Percentiles rank a stretch among this genome's conserved stretches.
Evolutionary conservation across 2,329 filamentous ascomycete genomes (phyloP).

Genomic region (Aspergillus aculeatus): DNA sequence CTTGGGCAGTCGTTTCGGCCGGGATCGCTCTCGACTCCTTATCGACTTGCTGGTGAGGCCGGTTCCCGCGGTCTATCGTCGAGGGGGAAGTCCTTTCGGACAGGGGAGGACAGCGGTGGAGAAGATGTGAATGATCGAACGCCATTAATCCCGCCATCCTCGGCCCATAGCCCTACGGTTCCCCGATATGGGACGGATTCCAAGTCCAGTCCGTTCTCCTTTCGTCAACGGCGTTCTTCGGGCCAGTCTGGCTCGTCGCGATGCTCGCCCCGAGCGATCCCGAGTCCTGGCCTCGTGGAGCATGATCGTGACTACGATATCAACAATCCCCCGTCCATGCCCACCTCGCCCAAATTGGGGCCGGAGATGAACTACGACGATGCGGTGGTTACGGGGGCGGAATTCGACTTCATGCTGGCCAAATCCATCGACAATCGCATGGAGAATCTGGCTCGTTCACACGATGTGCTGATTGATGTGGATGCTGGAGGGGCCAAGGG

Average conservation of each 20-base stretch:
- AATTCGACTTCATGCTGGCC: slow-evolving; percentile 41
- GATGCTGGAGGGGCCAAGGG: slow-evolving; percentile 29
- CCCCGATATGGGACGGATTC: slow-evolving; percentile 36
- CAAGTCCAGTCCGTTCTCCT: slow-evolving; percentile 25
- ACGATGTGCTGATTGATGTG: slow-evolving; percentile 48
- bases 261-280: slow-evolving; percentile 29
- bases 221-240: slow-evolving; percentile 28
- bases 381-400: slow-evolving; percentile 46
- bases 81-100: slow-evolving; percentile 27
- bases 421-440: slow-evolving; percentile 38
- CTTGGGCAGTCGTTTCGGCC: slow-evolving; percentile 41
- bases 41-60: slow-evolving; percentile 48
- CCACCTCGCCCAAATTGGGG: slow-evolving; percentile 56
- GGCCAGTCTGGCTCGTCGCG: slow-evolving; percentile 29
- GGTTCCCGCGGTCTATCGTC: slow-evolving; percentile 34
- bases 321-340: slow-evolving; percentile 65
- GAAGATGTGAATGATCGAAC: slow-evolving; percentile 52
- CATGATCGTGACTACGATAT: slow-evolving; percentile 55
- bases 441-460: slow-evolving; percentile 27
- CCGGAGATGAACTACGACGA: slow-evolving; percentile 56
- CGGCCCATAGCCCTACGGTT: slow-evolving; percentile 35
- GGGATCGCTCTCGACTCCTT: slow-evolving; percentile 29
- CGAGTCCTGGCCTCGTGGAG: slow-evolving; percentile 22
- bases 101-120: slow-evolving; percentile 30
- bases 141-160: slow-evolving; percentile 48